phyloP scores from a whole-genome alignment of 1,284 basidiomycete genomes.

The Marasmius oreades region DNA sequence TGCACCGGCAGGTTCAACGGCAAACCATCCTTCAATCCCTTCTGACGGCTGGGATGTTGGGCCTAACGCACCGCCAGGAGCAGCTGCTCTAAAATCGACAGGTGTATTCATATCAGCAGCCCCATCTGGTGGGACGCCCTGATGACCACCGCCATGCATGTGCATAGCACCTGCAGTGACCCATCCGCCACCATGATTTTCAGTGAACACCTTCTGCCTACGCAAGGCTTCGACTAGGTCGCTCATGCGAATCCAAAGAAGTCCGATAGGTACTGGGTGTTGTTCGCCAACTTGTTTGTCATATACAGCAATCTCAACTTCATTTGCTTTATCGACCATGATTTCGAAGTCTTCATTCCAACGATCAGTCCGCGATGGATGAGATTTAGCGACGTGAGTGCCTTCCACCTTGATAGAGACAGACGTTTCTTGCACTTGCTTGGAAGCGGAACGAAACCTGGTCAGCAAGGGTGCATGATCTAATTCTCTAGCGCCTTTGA shows the following conservation, averaged over 20 bases:
- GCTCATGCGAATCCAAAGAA: slow-evolving; percentile 94
- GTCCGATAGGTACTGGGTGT: slow-evolving; percentile 87
- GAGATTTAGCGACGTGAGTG: slow-evolving; percentile 88
- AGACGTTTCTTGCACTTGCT: slow-evolving; percentile 81
- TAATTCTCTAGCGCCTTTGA: slow-evolving; percentile 89
- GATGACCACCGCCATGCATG: slow-evolving; percentile 39
- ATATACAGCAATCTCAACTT: slow-evolving; percentile 96
- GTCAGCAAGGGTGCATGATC: slow-evolving; percentile 84
- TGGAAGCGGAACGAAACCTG: slow-evolving; percentile 71
- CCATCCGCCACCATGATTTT: slow-evolving; percentile 88
- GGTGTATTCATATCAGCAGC: slow-evolving; percentile 55
- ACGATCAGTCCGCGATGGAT: slow-evolving; percentile 89
- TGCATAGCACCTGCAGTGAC: slow-evolving; percentile 88
- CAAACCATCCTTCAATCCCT: slow-evolving; percentile 96
- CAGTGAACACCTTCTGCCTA: slow-evolving; percentile 87
- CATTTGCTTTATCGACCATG: slow-evolving; percentile 95
- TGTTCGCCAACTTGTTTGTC: slow-evolving; percentile 84
- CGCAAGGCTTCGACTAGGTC: slow-evolving; percentile 95
- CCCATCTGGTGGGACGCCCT: slow-evolving; percentile 34
- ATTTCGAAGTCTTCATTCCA: slow-evolving; percentile 99
- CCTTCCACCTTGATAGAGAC: slow-evolving; percentile 97
- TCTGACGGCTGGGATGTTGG: slow-evolving; percentile 43
- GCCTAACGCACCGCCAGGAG: slow-evolving; percentile 27
- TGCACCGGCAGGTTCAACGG: slow-evolving; percentile 97
- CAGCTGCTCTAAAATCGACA: slow-evolving; percentile 41